A percentile compares a stretch with the other conserved stretches of the same genome.
These are phyloP conservation scores for Limnanthes douglasii DNA, from an alignment of 345 rosid genomes.

Conservation along the genomic window DNA sequence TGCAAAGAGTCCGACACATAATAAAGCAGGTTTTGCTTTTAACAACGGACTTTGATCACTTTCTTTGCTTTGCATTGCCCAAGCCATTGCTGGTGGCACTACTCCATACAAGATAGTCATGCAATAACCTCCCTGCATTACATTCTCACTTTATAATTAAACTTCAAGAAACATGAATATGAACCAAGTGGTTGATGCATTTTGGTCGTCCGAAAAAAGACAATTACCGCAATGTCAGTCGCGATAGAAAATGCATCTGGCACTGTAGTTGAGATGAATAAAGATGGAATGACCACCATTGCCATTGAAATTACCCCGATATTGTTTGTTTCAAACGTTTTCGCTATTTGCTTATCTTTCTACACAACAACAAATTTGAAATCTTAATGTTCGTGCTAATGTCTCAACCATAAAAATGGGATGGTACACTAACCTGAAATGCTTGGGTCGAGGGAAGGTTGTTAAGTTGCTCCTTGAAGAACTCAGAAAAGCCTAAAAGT, in stretches of 20 bases:
- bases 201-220: too few species aligned
- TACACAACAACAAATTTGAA: too few species aligned
- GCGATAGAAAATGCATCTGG: constrained; percentile 56
- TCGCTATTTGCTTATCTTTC: too few species aligned
- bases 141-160: neutral
- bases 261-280: constrained; percentile 32
- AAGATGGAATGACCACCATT: constrained; percentile 28
- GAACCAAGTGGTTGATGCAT: too few species aligned
- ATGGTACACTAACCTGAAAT: too few species aligned
- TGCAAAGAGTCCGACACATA: constrained; percentile 32
- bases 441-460: constrained; percentile 9
- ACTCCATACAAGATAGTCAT: constrained; percentile 54
- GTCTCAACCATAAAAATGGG: too few species aligned
- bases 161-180: too few species aligned
- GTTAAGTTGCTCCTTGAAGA: constrained; percentile 46
- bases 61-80: constrained; percentile 22
- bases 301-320: constrained; percentile 27
- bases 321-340: constrained; percentile 21
- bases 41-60: constrained; percentile 8
- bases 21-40: constrained; percentile 20
- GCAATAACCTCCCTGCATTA: constrained; percentile 47
- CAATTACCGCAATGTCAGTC: constrained; percentile 48
- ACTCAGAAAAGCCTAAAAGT: constrained; percentile 45
- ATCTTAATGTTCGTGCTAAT: too few species aligned
- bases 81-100: constrained; percentile 66